phyloP scores from a whole-genome alignment of 306 rosid genomes.

The Amphicarpaea edgeworthii region DNA sequence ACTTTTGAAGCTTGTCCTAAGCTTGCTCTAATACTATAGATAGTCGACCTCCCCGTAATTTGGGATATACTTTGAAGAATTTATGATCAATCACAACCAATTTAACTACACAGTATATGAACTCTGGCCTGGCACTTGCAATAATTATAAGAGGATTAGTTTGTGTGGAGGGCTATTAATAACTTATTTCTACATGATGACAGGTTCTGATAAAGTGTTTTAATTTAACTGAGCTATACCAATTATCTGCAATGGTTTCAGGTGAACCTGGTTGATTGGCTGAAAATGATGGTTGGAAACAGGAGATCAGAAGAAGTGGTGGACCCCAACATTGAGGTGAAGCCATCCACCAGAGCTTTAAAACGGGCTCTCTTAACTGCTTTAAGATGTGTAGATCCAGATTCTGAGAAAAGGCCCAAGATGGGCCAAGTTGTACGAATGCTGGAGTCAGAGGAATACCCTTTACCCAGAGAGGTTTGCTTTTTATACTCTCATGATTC shows the following conservation, averaged over 20 bases:
- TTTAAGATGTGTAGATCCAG: conserved; percentile 92
- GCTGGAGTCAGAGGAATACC: conserved; percentile 95
- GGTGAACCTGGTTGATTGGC: conserved; percentile 95
- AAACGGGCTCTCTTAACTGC: conserved; percentile 90
- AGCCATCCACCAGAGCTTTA: conserved; percentile 85
- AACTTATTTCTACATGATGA: conserved; percentile 12
- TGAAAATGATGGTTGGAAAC: conserved; percentile 94
- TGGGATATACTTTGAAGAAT: background rate
- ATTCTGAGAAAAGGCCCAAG: conserved; percentile 93
- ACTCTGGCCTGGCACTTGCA: conserved; percentile 10
- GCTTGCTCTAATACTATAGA: background rate
- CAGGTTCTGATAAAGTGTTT: conserved; percentile 28
- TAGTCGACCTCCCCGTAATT: background rate
- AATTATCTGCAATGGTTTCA: conserved; percentile 47
- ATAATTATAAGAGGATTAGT: conserved; percentile 1
- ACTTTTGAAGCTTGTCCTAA: conserved; percentile 33
- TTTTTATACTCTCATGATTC: background rate
- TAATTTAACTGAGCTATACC: conserved; percentile 29
- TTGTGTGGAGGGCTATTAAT: background rate
- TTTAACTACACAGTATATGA: conserved; percentile 12
- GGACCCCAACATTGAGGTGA: conserved; percentile 82
- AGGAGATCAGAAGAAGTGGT: conserved; percentile 92
- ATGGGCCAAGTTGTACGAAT: conserved; percentile 92
- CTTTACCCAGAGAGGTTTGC: conserved; percentile 85
- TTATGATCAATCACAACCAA: background rate